Evolutionary conservation across 78 protist species (phyloP).

Genomic region (Capsaspora owczarzaki): DNA sequence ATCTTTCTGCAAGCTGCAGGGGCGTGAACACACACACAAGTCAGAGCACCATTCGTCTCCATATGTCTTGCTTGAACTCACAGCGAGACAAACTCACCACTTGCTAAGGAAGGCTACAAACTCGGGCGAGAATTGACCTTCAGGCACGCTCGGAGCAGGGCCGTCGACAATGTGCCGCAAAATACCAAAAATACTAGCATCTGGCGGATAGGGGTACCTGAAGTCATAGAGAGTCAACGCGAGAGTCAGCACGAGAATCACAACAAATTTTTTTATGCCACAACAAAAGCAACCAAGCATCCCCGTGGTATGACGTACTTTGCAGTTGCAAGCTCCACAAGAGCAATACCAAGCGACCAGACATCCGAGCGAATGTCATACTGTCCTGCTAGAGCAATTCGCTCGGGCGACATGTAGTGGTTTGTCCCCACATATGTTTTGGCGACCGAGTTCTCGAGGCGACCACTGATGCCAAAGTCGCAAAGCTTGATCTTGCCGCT

Average conservation of each 20-base stretch:
- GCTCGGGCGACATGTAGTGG: slow-evolving; percentile 65
- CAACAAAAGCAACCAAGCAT: too few relatives aligned
- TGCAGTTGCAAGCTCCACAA: not conserved
- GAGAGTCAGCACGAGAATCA: too few relatives aligned
- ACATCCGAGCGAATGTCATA: not conserved
- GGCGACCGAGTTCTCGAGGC: slow-evolving; percentile 21
- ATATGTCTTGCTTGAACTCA: too few relatives aligned
- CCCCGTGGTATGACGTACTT: too few relatives aligned
- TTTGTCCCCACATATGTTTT: slow-evolving; percentile 64
- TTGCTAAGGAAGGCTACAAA: not conserved
- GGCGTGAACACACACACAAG: too few relatives aligned
- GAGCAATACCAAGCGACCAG: not conserved
- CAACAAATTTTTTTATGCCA: too few relatives aligned
- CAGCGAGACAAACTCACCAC: not conserved
- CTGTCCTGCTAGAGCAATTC: not conserved
- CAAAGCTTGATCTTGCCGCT: slow-evolving; percentile 55
- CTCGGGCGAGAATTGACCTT: not conserved
- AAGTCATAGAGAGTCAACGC: too few relatives aligned
- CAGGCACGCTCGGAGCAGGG: not conserved
- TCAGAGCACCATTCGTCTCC: too few relatives aligned
- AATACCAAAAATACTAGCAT: not conserved
- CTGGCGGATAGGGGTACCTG: not conserved
- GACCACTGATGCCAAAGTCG: slow-evolving; percentile 61
- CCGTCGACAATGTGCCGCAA: not conserved
- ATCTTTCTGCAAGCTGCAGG: too few relatives aligned